Evolutionary conservation across 2,329 filamentous ascomycete genomes (phyloP), one percentile per base, ranked within the genome.

Genomic region (Diaporthe citri): DNA sequence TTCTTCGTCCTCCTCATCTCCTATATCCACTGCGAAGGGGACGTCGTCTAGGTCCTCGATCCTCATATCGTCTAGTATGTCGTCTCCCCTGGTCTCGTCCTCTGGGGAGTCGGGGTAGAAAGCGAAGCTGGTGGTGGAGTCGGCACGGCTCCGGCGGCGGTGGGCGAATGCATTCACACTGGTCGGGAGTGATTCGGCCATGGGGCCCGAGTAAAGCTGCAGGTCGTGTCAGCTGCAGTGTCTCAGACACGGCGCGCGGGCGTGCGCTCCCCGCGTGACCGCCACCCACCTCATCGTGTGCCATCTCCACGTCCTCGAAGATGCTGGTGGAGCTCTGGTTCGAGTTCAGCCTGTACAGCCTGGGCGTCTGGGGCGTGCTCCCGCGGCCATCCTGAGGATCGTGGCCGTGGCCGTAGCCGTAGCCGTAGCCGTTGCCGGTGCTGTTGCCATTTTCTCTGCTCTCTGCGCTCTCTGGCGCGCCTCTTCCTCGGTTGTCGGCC

Each of bases 291-390:
- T 98, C 96, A 82, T 98, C 95, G 70, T 97, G 95, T 28, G 97
- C 96, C 97, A 99, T 98, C 83, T 98, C 96, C n/a, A 98, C 96
- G 84, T 98, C 95, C 78, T 95, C 95, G 79, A 98, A 93, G 79
- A 98, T 93, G 84, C 95, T 97, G 48, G 92, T 88, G 84, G 89
- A 91, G 85, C 93, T 95, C 80, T 92, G 88, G 80, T 94, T 94
- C 70, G 92, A 93, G 78, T 88, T 88, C 73, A 93, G 87, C 72
- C 92, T 88, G 83, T 95, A 94, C 77, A 94, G 81, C 70, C 82
- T 72, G 25, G 79, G 76, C 60, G 75, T 70, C 31, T 57, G 69
- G 25, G 75, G 77, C 56, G 64, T 74, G 75, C 78, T 79, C 62
- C 73, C 52, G 46, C 76, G 66, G 51, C 73, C 78, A 75, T 78